These are phyloP conservation scores for Tolypocladium sp. DNA, from an alignment of 2,329 filamentous ascomycete species.

Conservation along the genomic window DNA sequence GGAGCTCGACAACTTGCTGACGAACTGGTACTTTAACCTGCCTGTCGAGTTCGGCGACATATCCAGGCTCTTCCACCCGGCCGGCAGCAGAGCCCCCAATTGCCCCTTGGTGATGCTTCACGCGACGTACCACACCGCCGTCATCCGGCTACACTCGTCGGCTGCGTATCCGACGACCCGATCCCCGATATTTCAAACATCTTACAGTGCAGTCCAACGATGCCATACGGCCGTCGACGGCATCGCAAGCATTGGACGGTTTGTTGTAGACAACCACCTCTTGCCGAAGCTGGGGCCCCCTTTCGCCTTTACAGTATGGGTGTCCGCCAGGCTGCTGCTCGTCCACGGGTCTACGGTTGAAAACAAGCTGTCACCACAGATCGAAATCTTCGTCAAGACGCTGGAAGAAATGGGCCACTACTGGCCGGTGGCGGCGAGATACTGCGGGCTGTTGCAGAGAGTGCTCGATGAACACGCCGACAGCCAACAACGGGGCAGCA, in stretches of 20 bases:
- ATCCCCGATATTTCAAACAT: constrained; percentile 82
- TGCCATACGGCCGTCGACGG: constrained; percentile 78
- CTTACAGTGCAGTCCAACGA: constrained; percentile 73
- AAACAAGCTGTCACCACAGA: constrained; percentile 69
- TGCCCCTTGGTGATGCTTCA: constrained; percentile 89
- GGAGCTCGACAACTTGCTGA: constrained; percentile 71
- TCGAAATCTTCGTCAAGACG: constrained; percentile 73
- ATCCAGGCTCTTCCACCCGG: constrained; percentile 60
- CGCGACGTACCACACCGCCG: constrained; percentile 79
- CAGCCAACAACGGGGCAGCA: constrained; percentile 63
- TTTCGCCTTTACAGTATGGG: constrained; percentile 89
- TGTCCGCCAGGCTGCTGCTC: constrained; percentile 75
- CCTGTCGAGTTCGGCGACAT: constrained; percentile 80
- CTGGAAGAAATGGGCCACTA: constrained; percentile 71
- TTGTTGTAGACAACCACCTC: constrained; percentile 66
- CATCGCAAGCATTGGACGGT: constrained; percentile 68
- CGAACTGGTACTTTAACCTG: constrained; percentile 74
- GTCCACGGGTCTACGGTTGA: constrained; percentile 89
- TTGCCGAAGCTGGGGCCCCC: constrained; percentile 77
- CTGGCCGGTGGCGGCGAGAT: constrained; percentile 80
- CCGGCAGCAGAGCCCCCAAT: constrained; percentile 60
- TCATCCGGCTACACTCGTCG: constrained; percentile 85
- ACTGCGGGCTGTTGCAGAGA: constrained; percentile 68
- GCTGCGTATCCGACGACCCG: constrained; percentile 86
- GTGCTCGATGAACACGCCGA: constrained; percentile 82